Base-by-base conservation (phyloP, 2,329 filamentous ascomycete genomes). In the Penicillium sp. region DNA sequence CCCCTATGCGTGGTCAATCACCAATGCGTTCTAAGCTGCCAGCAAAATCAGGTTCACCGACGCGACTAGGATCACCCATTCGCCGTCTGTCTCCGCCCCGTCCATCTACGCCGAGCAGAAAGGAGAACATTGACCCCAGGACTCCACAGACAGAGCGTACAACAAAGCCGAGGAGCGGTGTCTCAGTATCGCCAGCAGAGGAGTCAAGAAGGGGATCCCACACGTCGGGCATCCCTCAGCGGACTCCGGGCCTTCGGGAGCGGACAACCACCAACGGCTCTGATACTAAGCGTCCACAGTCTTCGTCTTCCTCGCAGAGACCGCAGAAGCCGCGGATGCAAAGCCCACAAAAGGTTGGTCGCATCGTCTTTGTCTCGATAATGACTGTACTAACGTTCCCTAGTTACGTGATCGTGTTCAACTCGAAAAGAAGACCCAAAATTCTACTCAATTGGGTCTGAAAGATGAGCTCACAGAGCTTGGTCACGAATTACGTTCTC, bases 401-500 rank as follows among this genome's bases (percentile, higher is more conserved):
- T 55, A 73, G 68, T 72, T 83, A 38, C 85, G 90, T 17, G 90
- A 96, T 70, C 84, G 91, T 31, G 76, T 96, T 0, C 85, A 91
- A 60, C 83, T 81, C 42, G 89, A 95, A 66, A 88, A 89, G 68
- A 82, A 80, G 48, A 79, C 83, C 0, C 81, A 90, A 15, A 80
- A 82, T 5, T 81, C 83, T 8, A 82, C 84, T 0, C 87, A 90
- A 53, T 76, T 78, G 3, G 78, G 78, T 3, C 70, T 96, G 13
- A 81, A 85, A 65, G 80, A 81, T 4, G 90, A 96, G 64, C 74
- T 96, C 8, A 81, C 80, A 44, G 84, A 85, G 56, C 91, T 96
- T 59, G 80, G 86, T 1, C 82, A 88, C 51, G 89, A 96, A 65
- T 81, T 95, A 72, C 82, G 82, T 37, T 64, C 64, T 26, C 59